phyloP scores from a whole-genome alignment of 225 moss, liverwort and hornwort species.

The Physcomitrium patens region DNA sequence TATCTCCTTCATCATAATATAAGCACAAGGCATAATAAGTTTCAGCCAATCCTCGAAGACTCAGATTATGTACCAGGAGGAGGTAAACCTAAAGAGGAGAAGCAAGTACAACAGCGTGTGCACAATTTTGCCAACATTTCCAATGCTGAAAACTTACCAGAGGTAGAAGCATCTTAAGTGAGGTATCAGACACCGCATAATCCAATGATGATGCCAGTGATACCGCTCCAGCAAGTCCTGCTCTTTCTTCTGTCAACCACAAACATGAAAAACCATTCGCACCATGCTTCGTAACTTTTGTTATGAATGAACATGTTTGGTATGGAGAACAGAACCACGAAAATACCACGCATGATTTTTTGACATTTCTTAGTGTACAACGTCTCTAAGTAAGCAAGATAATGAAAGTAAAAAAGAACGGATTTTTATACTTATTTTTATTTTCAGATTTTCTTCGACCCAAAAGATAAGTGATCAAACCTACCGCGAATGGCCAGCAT shows the following conservation, averaged over 20 bases:
- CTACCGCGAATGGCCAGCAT: constrained; percentile 84
- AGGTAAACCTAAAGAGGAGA: constrained; percentile 11
- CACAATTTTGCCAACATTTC: constrained; percentile 1
- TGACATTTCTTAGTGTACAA: constrained; percentile 11
- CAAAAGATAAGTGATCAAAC: constrained; percentile 39
- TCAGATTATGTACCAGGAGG: background rate
- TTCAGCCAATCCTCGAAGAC: constrained; percentile 5
- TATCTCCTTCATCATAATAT: constrained; percentile 24
- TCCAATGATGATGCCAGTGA: constrained; percentile 87
- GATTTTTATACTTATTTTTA: background rate
- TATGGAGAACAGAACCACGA: background rate
- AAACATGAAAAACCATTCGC: constrained; percentile 17
- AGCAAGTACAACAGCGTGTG: constrained; percentile 17
- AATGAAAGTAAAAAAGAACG: constrained; percentile 16
- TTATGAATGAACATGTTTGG: constrained; percentile 2
- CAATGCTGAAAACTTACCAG: constrained; percentile 57
- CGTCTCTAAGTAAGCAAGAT: constrained; percentile 2
- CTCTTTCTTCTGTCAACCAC: constrained; percentile 64
- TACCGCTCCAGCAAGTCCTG: constrained; percentile 88
- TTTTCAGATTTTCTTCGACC: constrained; percentile 25
- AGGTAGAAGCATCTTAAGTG: constrained; percentile 84
- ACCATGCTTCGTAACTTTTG: background rate
- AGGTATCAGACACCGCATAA: constrained; percentile 82
- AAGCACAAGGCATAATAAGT: constrained; percentile 4
- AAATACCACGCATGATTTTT: background rate